Evolutionary conservation across 2,329 filamentous ascomycete genomes (phyloP).

Genomic region (Ambrosiella cleistominuta): DNA sequence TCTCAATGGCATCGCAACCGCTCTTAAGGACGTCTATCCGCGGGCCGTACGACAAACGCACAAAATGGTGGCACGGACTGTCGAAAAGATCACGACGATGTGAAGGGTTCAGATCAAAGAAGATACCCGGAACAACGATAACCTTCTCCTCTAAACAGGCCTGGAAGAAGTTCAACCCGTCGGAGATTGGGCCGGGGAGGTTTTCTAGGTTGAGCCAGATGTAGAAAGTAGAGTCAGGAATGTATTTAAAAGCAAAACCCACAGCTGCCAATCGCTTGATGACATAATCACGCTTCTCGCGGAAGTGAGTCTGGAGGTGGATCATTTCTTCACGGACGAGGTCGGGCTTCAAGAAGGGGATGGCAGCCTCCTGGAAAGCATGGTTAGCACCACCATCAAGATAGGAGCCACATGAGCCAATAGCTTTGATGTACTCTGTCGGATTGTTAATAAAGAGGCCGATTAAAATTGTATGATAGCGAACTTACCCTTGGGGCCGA

Average conservation of each 20-base stretch:
- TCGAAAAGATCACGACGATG: conserved; percentile 84
- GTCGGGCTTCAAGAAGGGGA: conserved; percentile 78
- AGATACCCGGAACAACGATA: conserved; percentile 92
- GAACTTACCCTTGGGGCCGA: conserved; percentile 57
- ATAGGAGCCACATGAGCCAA: conserved; percentile 83
- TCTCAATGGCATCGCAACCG: conserved; percentile 71
- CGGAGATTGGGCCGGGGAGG: conserved; percentile 65
- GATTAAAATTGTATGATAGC: no score
- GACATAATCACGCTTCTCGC: conserved; percentile 80
- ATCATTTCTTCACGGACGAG: conserved; percentile 74
- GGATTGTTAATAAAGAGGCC: conserved; percentile 10
- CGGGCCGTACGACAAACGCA: conserved; percentile 70
- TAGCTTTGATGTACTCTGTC: conserved; percentile 74
- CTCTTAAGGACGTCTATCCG: conserved; percentile 61
- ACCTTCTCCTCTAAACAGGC: conserved; percentile 86
- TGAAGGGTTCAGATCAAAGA: conserved; percentile 89
- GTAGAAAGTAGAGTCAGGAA: conserved; percentile 89
- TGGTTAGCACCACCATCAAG: conserved; percentile 89
- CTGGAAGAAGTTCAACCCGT: conserved; percentile 93
- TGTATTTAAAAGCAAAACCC: conserved; percentile 69
- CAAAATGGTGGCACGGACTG: conserved; percentile 83
- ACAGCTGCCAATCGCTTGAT: conserved; percentile 63
- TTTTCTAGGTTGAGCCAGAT: conserved; percentile 44
- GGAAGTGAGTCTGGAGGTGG: conserved; percentile 78
- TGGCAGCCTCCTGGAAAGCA: conserved; percentile 84